phyloP scores from a whole-genome alignment of 2,329 filamentous ascomycete species.

The Waltergamsia citrina region DNA sequence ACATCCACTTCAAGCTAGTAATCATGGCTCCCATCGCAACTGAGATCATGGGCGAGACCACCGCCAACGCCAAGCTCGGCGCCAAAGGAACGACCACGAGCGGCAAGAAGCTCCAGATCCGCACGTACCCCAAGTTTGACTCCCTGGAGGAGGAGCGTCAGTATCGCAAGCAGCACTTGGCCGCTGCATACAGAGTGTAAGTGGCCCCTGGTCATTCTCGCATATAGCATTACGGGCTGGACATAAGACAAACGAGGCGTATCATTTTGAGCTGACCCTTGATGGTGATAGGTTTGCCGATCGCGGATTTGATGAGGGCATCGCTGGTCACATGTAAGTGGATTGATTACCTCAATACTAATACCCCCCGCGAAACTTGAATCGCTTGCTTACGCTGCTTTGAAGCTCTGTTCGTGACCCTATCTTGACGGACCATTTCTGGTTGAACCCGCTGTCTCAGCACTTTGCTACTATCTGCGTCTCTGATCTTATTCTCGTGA shows the following conservation, averaged over 20 bases:
- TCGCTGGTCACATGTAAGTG: constrained; percentile 27
- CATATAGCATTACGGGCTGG: too few relatives aligned
- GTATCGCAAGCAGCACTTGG: constrained; percentile 20
- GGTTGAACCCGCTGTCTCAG: constrained; percentile 45
- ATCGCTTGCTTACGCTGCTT: too few relatives aligned
- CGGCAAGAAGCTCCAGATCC: constrained; percentile 2
- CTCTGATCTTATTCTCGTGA: constrained; percentile 55
- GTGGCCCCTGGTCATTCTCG: too few relatives aligned
- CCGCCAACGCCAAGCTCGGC: neutral
- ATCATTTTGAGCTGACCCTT: neutral
- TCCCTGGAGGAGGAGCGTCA: constrained; percentile 5
- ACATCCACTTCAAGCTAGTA: too few relatives aligned
- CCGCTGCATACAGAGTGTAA: constrained; percentile 27
- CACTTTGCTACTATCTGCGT: constrained; percentile 56
- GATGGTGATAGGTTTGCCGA: constrained; percentile 19
- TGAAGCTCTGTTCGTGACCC: constrained; percentile 18
- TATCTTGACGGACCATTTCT: constrained; percentile 16
- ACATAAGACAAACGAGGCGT: too few relatives aligned
- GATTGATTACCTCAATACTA: too few relatives aligned
- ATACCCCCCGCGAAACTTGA: too few relatives aligned
- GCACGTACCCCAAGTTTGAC: constrained; percentile 5
- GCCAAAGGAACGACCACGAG: constrained; percentile 3
- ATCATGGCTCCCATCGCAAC: neutral
- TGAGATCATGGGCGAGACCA: neutral
- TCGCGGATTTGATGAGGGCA: constrained; percentile 29